phyloP scores from a whole-genome alignment of 2,329 filamentous ascomycete genomes.

The Pseudocercospora eumusae region DNA sequence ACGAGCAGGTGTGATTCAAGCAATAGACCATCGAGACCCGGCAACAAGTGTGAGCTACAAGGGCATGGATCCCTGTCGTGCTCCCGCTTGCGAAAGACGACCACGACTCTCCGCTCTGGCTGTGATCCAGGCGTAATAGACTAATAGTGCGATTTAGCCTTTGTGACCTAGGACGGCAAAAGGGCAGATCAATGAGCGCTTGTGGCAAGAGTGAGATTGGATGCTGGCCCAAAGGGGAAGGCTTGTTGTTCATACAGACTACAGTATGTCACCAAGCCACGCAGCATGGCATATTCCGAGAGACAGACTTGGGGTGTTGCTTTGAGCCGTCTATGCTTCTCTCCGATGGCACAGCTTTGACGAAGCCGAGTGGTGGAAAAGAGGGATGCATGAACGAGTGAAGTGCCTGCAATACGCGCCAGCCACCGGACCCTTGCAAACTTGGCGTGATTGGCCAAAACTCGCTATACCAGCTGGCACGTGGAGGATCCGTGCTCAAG shows the following conservation, averaged over 20 bases:
- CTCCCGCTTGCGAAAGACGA: constrained; percentile 15
- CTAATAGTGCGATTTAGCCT: constrained; percentile 8
- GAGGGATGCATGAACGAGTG: constrained; percentile 5
- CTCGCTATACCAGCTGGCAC: too few relatives aligned
- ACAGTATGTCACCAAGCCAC: constrained; percentile 4
- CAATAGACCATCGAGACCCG: constrained; percentile 4
- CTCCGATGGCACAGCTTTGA: neutral
- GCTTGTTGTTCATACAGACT: neutral
- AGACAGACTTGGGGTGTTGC: constrained; percentile 6
- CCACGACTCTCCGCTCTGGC: constrained; percentile 14
- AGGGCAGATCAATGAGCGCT: constrained; percentile 14
- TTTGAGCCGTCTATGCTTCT: neutral
- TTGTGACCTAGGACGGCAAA: constrained; percentile 5
- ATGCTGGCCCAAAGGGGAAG: constrained; percentile 2
- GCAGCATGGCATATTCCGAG: constrained; percentile 2
- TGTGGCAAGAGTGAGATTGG: constrained; percentile 15
- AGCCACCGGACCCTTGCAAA: neutral
- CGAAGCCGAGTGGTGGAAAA: constrained; percentile 5
- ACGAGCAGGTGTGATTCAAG: constrained; percentile 9
- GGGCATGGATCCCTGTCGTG: constrained; percentile 15
- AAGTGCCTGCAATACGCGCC: constrained; percentile 10
- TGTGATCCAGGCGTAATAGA: constrained; percentile 2
- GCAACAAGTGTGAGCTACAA: constrained; percentile 13
- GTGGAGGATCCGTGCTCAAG: too few relatives aligned
- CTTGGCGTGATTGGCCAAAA: neutral